Evolutionary conservation across 2,329 filamentous ascomycete genomes (phyloP), one percentile per base, ranked within the genome.

Genomic region (Colletotrichum lindemuthianum): DNA sequence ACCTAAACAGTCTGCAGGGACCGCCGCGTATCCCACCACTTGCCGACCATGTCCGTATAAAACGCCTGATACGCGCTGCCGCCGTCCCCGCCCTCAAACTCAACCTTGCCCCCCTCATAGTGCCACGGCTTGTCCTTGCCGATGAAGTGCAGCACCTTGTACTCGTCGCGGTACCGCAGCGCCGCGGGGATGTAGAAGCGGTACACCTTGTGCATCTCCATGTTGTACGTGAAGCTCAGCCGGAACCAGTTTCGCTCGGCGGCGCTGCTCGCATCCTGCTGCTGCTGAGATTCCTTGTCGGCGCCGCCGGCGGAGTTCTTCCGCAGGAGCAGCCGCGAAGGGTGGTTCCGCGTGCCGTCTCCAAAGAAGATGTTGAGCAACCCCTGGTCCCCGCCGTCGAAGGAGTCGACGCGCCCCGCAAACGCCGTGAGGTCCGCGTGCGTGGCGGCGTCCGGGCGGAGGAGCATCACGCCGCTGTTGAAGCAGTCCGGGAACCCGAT

Each of bases 401-500:
- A 91, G 73, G 88, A 90, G 74, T 89, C 87, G n/a, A 88, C 88
- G 36, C 82, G 78, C 49, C 85, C 78, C 34, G 89, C 89, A 69
- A 91, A 78, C 39, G 84, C 86, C 41, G 84, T 80, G 61, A 92
- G 77, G 15, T 87, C 86, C 76, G 85, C 84, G 71, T 89, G 90
- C 63, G 88, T 88, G 53, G 86, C 84, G 79, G 88, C 79, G 74
- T 89, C 84, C 32, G 89, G 89, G 33, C 79, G 83, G 24, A 91
- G 76, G 13, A 90, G 86, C 86, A 92, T 89, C 63, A 92, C 81
- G 69, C 89, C 70, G 54, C 86, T 88, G 74, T 92, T 92, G 82
- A 92, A 92, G 69, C 85, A 87, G 77, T 92, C 89, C 11, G 89
- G 89, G 88, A 89, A 92, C 63, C 89, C 89, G 67, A 91, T 85